Evolutionary conservation across 78 protist genomes (phyloP), one percentile per base, ranked within the genome.

Genomic region (Guillardia theta): DNA sequence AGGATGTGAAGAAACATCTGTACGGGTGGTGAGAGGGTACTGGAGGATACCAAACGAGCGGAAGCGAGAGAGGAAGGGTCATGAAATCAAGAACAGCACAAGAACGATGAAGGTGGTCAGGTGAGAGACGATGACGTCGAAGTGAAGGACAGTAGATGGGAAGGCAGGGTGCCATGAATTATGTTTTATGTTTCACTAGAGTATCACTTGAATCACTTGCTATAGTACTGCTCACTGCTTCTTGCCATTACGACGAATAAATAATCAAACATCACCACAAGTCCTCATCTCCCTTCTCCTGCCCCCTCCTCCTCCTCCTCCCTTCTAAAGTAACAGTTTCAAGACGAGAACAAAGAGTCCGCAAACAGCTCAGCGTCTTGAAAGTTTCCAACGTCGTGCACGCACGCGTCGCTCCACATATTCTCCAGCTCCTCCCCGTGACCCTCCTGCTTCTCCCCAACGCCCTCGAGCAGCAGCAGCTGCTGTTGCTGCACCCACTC

Each of bases 401-500:
- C 33, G 18, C 33, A 12, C 46, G 46, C 83, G 41, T 70, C 83
- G 45, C 21, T 43, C 45, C 83, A 33, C 41, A 24, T 43, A 43
- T 12, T 24, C 6, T 22, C 36, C 46, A 22, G 46, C 45, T 33
- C 83, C 45, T 70, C 22, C 21, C 6, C n/a, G 41, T 36, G 9
- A 43, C 36, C 83, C 83, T 70, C 83, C 27, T 22, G 41, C 41
- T 24, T 22, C 45, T 22, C 22, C 46, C 41, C 9, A 22, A 18
- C 1, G 36, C 15, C 83, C 33, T 24, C 45, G 21, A 10, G 36
- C 27, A 70, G 83, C 83, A 36, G 83, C 83, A 36, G 83, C 83
- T 70, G 83, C 83, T 70, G 83, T 12, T 33, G 33, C 45, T 70
- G 83, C 83, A 70, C 83, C 83, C 83, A 70, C 46, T 12, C 83